Evolutionary conservation across 805 yeast genomes (phyloP).

Genomic region (Yarrowia porcina): DNA sequence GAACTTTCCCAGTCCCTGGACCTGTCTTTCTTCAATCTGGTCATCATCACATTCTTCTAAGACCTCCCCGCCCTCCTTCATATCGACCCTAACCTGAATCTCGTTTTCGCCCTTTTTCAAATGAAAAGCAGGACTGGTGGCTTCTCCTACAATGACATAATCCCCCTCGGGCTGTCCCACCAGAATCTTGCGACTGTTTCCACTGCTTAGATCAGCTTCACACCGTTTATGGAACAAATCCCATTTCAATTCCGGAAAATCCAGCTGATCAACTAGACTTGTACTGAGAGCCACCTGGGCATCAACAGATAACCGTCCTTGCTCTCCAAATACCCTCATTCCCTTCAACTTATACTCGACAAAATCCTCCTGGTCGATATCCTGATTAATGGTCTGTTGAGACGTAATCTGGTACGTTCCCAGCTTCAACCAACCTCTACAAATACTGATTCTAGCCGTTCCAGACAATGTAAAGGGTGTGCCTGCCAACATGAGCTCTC

Average conservation of each 20-base stretch:
- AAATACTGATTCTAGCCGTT: neutral
- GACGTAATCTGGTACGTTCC: neutral
- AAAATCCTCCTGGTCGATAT: neutral
- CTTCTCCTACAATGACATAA: neutral
- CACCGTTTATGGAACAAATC: neutral
- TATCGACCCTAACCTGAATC: neutral
- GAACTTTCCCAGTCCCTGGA: neutral
- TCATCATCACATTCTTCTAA: neutral
- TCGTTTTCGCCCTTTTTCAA: neutral
- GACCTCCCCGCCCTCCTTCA: neutral
- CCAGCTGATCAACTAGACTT: neutral
- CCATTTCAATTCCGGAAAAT: slow-evolving; percentile 3
- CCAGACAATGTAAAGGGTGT: neutral
- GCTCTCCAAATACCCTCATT: neutral
- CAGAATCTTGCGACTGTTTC: neutral
- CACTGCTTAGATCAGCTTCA: neutral
- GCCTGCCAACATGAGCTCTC: slow-evolving; percentile 4
- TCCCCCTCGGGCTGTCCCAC: slow-evolving; percentile 17
- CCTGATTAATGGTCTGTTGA: slow-evolving; percentile 11
- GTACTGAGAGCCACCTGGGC: neutral
- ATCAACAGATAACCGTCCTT: neutral
- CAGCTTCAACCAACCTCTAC: neutral
- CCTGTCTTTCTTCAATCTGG: neutral
- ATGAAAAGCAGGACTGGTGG: neutral
- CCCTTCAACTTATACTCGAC: slow-evolving; percentile 8